Percentiles rank a stretch among this genome's conserved stretches.
Conservation (phyloP, 345 rosid species). For the Dipteronia dyeriana region DNA sequence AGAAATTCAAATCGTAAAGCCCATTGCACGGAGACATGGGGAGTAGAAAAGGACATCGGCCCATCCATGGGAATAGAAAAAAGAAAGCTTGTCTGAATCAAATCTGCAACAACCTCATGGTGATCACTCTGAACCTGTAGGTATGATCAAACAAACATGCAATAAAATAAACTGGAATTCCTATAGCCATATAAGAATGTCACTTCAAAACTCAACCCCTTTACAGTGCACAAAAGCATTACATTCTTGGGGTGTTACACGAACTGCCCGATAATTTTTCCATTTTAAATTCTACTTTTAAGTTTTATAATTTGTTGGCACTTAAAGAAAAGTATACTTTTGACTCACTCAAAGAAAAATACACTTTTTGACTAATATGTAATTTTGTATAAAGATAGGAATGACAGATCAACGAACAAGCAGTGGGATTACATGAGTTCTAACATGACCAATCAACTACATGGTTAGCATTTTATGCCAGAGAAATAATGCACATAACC, state of each 20-base stretch:
- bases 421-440: neutral
- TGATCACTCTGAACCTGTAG: slow-evolving; percentile 90
- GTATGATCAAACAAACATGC: slow-evolving; percentile 19
- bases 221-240: neutral
- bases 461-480: neutral
- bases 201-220: neutral
- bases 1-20: slow-evolving; percentile 87
- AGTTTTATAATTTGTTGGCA: neutral
- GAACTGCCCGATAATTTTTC: neutral
- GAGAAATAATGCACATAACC: neutral
- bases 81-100: slow-evolving; percentile 93
- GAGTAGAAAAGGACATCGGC: slow-evolving; percentile 92
- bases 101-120: slow-evolving; percentile 91
- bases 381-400: neutral
- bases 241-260: neutral
- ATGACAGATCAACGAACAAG: neutral
- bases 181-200: neutral
- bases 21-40: slow-evolving; percentile 84
- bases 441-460: neutral
- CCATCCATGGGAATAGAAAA: slow-evolving; percentile 96
- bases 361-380: neutral
- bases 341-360: neutral
- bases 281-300: neutral
- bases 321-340: no score
- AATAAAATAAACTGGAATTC: neutral